Percentiles rank a stretch among this genome's conserved stretches.
Evolutionary conservation across 345 rosid genomes (phyloP).

Genomic region (Geranium rotundifolium): DNA sequence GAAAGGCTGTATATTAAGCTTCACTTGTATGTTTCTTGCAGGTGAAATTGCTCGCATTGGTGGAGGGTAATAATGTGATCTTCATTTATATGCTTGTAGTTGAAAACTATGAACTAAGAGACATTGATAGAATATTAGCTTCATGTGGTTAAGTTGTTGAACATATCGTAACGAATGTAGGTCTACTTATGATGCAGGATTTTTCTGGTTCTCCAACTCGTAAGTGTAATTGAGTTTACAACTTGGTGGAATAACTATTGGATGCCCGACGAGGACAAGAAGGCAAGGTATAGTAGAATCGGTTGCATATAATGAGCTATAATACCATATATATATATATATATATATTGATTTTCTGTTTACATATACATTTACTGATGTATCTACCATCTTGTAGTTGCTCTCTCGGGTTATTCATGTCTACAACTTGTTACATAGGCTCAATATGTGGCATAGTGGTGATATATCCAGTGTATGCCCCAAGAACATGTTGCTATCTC

Average conservation of each 20-base stretch:
- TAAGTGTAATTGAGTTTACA: conserved; percentile 74
- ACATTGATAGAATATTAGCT: neutral
- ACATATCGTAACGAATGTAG: neutral
- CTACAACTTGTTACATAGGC: conserved; percentile 42
- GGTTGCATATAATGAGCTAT: neutral
- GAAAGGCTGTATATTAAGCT: neutral
- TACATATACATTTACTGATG: neutral
- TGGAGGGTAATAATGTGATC: conserved; percentile 55
- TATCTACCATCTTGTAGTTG: conserved; percentile 29
- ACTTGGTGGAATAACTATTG: conserved; percentile 86
- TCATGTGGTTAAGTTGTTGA: neutral
- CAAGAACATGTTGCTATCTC: conserved; percentile 23
- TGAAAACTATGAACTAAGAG: neutral
- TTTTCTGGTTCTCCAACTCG: conserved; percentile 75
- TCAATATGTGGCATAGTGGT: conserved; percentile 45
- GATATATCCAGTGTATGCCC: conserved; percentile 46
- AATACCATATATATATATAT: too few relatives aligned
- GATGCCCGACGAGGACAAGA: conserved; percentile 50
- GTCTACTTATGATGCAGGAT: conserved; percentile 26
- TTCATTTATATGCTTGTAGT: neutral
- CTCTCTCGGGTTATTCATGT: conserved; percentile 53
- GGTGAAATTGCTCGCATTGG: conserved; percentile 85
- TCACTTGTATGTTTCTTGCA: conserved; percentile 20
- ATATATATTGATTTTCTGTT: neutral
- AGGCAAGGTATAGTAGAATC: conserved; percentile 34